Evolutionary conservation across 768 basidiomycete species (phyloP), one percentile per base, ranked within the genome.

Genomic region (Cubamyces lactineus): DNA sequence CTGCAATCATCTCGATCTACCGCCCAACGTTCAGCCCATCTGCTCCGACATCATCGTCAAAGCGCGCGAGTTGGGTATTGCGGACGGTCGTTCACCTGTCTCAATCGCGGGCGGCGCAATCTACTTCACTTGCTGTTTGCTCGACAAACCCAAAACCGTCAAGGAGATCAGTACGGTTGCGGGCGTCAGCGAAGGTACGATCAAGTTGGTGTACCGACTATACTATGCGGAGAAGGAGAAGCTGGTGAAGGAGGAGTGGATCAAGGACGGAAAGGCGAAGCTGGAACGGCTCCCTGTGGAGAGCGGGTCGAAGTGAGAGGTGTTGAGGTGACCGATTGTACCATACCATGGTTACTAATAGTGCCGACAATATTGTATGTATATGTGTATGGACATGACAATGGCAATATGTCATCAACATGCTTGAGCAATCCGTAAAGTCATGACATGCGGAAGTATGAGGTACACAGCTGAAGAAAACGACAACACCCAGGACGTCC

Each of bases 41-140:
- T 92, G 91, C 71, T 80, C 85, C 19, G 90, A 94, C 64, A 89
- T 95, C 72, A 92, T 94, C 64, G 73, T 89, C 58, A 84, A 86
- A 30, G 91, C 92, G 15, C 84, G 93, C 54, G 83, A 90, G 64
- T 83, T 90, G 66, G 92, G 93, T 45, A 89, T 96, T 63, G 94
- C 95, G 38, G 94, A 95, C 71, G 97, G 97, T 24, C 82, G 97
- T 63, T 93, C 88, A 69, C 96, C 96, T 1, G 92, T 98, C 53
- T 97, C 97, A n/a, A 95, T 99, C 67, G 97, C 96, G n/a, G 93
- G 94, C 43, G 94, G 93, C 42, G 92, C 94, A 19, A 94, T 99
- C 62, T 94, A 91, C 78, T 98, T 98, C 76, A 92, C 92, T 30
- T 92, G 91, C 70, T 82, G 88, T 66, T 72, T 98, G 45, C 80